phyloP scores from a whole-genome alignment of 441 rosid genomes.

The Pelargonium cotyledonis region DNA sequence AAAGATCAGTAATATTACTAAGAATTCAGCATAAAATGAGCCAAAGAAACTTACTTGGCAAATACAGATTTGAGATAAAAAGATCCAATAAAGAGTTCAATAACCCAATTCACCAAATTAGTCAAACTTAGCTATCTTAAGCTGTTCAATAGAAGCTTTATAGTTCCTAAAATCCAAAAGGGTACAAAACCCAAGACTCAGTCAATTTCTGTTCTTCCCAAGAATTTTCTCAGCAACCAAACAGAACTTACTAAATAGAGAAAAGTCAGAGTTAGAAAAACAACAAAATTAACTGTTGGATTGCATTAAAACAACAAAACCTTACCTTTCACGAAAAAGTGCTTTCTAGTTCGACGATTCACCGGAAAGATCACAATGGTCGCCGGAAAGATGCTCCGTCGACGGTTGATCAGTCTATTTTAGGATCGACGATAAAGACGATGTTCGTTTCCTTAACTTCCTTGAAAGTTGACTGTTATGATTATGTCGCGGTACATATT shows the following conservation, averaged over 20 bases:
- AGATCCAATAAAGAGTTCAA: not conserved
- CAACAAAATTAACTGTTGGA: not conserved
- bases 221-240: not conserved
- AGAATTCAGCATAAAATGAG: not conserved
- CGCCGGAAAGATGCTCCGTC: not conserved
- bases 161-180: not conserved
- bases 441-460: not conserved
- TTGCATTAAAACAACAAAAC: not conserved
- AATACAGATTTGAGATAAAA: not conserved
- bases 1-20: not conserved
- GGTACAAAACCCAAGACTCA: not conserved
- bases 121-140: not conserved
- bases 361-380: not conserved
- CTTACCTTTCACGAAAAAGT: not conserved
- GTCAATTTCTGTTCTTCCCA: not conserved
- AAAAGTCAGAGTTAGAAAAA: not conserved
- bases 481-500: not conserved
- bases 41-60: slow-evolving; percentile 3
- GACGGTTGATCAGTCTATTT: not conserved
- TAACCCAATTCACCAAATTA: not conserved
- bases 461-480: not conserved
- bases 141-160: not conserved
- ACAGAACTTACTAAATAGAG: slow-evolving; percentile 4
- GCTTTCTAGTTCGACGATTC: not conserved
- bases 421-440: not conserved